phyloP scores from a whole-genome alignment of 2,329 filamentous ascomycete genomes.

The Metarhizium brunneum region DNA sequence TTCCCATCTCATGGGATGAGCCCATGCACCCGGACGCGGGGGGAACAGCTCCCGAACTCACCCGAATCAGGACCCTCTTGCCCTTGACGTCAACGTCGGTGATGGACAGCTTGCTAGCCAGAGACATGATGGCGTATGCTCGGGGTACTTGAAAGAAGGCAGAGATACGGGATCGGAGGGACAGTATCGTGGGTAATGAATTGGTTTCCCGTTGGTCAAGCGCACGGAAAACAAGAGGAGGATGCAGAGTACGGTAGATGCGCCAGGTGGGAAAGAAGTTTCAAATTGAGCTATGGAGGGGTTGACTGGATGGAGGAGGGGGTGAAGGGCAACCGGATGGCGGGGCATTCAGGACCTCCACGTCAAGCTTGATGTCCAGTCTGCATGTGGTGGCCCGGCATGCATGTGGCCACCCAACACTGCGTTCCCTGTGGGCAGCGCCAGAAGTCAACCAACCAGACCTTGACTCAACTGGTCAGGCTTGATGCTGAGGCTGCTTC shows the following conservation, averaged over 20 bases:
- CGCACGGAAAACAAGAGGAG: neutral
- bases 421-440: no score
- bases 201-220: neutral
- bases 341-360: neutral
- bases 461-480: no score
- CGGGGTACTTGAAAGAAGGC: neutral
- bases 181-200: neutral
- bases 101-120: constrained; percentile 96
- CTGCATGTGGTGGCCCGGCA: no score
- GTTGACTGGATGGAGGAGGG: neutral
- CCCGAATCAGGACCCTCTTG: constrained; percentile 96
- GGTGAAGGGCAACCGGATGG: neutral
- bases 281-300: constrained; percentile 4
- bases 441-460: no score
- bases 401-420: no score
- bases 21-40: neutral
- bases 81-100: constrained; percentile 93
- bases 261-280: neutral
- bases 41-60: constrained; percentile 39
- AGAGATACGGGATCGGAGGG: neutral
- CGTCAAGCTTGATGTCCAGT: neutral
- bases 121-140: constrained; percentile 65
- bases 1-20: neutral
- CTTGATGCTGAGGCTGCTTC: no score
- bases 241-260: neutral